Percentiles rank a stretch among this genome's conserved stretches.
Conservation (phyloP, 371 early-diverging fungal genomes). For the Mortierella sp. region DNA sequence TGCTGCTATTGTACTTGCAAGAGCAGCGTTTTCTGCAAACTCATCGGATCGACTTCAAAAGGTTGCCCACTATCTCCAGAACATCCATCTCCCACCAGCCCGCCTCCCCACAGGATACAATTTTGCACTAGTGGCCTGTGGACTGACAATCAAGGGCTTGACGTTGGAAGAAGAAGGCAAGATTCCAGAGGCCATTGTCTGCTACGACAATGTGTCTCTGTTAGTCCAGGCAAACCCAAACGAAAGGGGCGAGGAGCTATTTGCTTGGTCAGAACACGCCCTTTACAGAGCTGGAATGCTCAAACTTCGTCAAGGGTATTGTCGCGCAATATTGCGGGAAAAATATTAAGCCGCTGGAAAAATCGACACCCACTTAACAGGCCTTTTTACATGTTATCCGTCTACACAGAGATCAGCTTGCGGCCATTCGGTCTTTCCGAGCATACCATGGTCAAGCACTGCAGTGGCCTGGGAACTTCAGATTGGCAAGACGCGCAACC, state of each 20-base stretch:
- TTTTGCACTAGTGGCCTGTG: constrained; percentile 62
- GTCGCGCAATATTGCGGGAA: not conserved
- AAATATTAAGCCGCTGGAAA: no score
- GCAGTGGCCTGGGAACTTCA: constrained; percentile 59
- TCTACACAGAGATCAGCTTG: constrained; percentile 23
- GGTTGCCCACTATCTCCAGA: constrained; percentile 42
- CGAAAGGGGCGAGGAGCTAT: constrained; percentile 60
- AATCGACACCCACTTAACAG: no score
- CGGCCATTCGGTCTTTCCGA: constrained; percentile 61
- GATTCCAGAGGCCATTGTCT: constrained; percentile 58
- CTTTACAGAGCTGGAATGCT: constrained; percentile 73
- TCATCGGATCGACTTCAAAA: constrained; percentile 47
- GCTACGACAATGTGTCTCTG: constrained; percentile 61
- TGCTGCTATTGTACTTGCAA: constrained; percentile 46
- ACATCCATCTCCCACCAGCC: constrained; percentile 50
- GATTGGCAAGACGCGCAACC: constrained; percentile 61
- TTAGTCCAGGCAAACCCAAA: constrained; percentile 55
- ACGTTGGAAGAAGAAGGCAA: constrained; percentile 65
- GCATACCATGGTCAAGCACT: constrained; percentile 62
- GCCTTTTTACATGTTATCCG: no score
- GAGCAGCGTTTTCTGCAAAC: constrained; percentile 42
- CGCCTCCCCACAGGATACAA: constrained; percentile 61
- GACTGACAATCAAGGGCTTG: constrained; percentile 67
- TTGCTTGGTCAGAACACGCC: constrained; percentile 77
- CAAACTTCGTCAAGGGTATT: constrained; percentile 63